Percentiles rank a stretch among this genome's conserved stretches.
Conservation (phyloP, 2,329 filamentous ascomycete species). For the Fusarium continuum region DNA sequence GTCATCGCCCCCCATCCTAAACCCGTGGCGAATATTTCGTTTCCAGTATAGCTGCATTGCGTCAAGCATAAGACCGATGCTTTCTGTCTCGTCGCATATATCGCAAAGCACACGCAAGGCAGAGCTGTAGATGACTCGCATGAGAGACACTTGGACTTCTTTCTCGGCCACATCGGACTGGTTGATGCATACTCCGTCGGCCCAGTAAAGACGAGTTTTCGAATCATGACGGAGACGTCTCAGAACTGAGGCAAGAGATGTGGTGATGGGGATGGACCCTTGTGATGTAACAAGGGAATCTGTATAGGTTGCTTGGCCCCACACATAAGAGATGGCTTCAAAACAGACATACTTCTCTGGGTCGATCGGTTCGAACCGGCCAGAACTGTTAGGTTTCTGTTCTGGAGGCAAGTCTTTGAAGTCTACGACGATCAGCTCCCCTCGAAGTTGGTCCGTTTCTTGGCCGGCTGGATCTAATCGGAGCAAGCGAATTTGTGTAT, state of each 20-base stretch:
- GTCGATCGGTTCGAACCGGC: background rate
- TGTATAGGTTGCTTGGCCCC: background rate
- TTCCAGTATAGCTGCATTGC: conserved; percentile 6
- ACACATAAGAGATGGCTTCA: conserved; percentile 13
- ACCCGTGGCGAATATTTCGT: background rate
- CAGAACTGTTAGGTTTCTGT: background rate
- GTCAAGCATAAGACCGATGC: background rate
- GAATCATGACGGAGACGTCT: background rate
- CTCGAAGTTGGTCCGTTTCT: background rate
- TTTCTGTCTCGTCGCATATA: background rate
- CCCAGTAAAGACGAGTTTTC: background rate
- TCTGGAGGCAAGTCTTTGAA: background rate
- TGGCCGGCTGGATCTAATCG: background rate
- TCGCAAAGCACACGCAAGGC: conserved; percentile 8
- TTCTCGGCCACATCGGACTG: background rate
- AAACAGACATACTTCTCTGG: background rate
- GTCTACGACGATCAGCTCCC: background rate
- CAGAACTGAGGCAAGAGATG: conserved; percentile 9
- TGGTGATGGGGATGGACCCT: background rate
- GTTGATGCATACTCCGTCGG: conserved; percentile 9
- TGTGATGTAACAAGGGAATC: background rate
- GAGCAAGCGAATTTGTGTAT: background rate
- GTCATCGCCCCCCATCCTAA: background rate
- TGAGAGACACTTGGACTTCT: background rate
- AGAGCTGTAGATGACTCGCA: conserved; percentile 14